These are phyloP conservation scores for Fusarium torreyae DNA, from an alignment of 2,329 filamentous ascomycete species.

Conservation along the genomic window DNA sequence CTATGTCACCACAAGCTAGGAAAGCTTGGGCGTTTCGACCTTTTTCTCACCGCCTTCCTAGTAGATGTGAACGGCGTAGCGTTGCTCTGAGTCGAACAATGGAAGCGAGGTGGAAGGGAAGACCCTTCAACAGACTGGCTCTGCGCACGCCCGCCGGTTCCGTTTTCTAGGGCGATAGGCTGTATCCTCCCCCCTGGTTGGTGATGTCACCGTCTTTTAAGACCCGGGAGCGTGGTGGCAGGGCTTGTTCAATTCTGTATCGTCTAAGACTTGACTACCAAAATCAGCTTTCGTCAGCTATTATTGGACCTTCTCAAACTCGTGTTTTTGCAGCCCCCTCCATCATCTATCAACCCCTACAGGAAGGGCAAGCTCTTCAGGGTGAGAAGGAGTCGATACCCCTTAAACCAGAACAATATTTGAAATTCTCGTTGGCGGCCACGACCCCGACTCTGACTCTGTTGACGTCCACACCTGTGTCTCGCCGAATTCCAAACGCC, in stretches of 20 bases:
- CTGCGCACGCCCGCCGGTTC: slow-evolving; percentile 29
- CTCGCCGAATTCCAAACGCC: slow-evolving; percentile 44
- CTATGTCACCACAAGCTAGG: slow-evolving; percentile 10
- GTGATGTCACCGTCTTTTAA: slow-evolving; percentile 49
- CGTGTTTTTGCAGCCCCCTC: slow-evolving; percentile 1
- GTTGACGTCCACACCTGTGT: slow-evolving; percentile 36
- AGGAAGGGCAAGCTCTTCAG: not conserved
- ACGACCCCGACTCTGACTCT: slow-evolving; percentile 38
- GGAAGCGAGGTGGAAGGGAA: slow-evolving; percentile 28
- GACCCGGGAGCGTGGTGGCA: slow-evolving; percentile 45
- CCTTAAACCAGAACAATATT: slow-evolving; percentile 26
- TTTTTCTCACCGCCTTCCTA: slow-evolving; percentile 40
- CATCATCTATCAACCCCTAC: not conserved
- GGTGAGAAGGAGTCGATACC: slow-evolving; percentile 10
- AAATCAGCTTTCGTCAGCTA: slow-evolving; percentile 14
- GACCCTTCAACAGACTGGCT: slow-evolving; percentile 36
- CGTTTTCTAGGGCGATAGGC: slow-evolving; percentile 35
- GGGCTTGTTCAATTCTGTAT: slow-evolving; percentile 31
- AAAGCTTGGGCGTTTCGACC: slow-evolving; percentile 33
- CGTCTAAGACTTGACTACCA: slow-evolving; percentile 3
- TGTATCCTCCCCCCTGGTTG: slow-evolving; percentile 36
- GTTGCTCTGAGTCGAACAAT: slow-evolving; percentile 36
- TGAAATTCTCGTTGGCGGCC: slow-evolving; percentile 28
- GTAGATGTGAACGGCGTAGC: slow-evolving; percentile 30
- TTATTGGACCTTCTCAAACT: slow-evolving; percentile 12